Percentiles rank a stretch among this genome's conserved stretches.
Evolutionary conservation across 2,329 filamentous ascomycete species (phyloP).

Genomic region (Exophiala dermatitidis): DNA sequence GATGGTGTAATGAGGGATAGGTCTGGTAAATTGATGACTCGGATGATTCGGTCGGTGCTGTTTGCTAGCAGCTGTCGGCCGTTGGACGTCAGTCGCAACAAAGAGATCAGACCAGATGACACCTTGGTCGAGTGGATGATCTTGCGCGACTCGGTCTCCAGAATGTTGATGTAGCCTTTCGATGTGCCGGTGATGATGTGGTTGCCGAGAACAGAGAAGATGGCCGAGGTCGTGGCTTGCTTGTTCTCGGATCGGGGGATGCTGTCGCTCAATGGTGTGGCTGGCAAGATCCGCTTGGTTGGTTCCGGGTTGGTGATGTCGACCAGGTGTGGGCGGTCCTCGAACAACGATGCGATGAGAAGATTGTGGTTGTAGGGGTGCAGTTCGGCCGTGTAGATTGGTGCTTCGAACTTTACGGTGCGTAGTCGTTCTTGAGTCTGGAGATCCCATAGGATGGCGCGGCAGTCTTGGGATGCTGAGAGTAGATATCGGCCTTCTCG

Average conservation of each 20-base stretch:
- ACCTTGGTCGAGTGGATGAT: slow-evolving; percentile 87
- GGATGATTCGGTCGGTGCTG: slow-evolving; percentile 87
- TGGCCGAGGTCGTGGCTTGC: slow-evolving; percentile 85
- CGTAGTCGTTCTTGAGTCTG: slow-evolving; percentile 64
- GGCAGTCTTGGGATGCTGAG: slow-evolving; percentile 92
- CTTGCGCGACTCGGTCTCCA: slow-evolving; percentile 70
- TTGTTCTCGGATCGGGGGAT: slow-evolving; percentile 68
- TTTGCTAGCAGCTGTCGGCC: slow-evolving; percentile 87
- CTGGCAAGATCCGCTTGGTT: slow-evolving; percentile 70
- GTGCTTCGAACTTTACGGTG: slow-evolving; percentile 83
- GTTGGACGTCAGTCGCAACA: slow-evolving; percentile 73
- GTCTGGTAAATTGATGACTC: slow-evolving; percentile 84
- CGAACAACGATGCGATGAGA: slow-evolving; percentile 87
- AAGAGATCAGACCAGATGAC: slow-evolving; percentile 79
- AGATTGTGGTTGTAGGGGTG: slow-evolving; percentile 80
- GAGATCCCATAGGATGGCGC: slow-evolving; percentile 91
- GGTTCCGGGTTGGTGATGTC: slow-evolving; percentile 65
- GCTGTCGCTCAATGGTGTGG: slow-evolving; percentile 68
- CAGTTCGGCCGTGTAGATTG: slow-evolving; percentile 91
- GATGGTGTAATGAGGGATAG: slow-evolving; percentile 38
- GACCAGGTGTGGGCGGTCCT: slow-evolving; percentile 84
- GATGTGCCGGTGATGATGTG: slow-evolving; percentile 90
- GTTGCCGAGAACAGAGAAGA: slow-evolving; percentile 77
- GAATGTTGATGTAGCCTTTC: slow-evolving; percentile 94
- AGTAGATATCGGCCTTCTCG: slow-evolving; percentile 83